These are phyloP conservation scores for Aristolochia californica DNA, from an alignment of 164 flowering plant genomes.

Conservation along the genomic window DNA sequence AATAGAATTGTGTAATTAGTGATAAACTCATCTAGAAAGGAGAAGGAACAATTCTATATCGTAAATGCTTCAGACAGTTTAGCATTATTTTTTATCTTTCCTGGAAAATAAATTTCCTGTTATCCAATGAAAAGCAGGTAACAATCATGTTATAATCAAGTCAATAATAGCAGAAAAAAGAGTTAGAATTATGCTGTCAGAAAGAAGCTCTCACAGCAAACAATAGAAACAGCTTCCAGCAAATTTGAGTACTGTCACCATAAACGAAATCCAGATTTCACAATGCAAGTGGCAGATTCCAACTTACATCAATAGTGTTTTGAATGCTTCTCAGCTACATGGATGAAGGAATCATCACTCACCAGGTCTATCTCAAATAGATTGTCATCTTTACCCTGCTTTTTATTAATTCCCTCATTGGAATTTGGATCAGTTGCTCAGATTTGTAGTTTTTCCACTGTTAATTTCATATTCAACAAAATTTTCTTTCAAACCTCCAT, in stretches of 20 bases:
- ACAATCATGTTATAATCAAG: too few relatives aligned
- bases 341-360: constrained; percentile 7
- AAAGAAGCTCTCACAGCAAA: too few relatives aligned
- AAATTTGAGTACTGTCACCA: not conserved
- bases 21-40: too few relatives aligned
- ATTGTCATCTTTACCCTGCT: constrained; percentile 4
- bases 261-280: not conserved
- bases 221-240: too few relatives aligned
- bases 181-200: too few relatives aligned
- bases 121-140: too few relatives aligned
- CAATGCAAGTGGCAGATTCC: not conserved
- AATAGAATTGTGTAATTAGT: too few relatives aligned
- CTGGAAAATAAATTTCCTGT: too few relatives aligned
- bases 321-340: constrained; percentile 22
- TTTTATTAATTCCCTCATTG: not conserved
- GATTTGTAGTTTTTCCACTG: not conserved
- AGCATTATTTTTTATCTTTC: too few relatives aligned
- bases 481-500: not conserved
- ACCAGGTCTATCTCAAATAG: constrained; percentile 2
- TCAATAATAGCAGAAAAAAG: too few relatives aligned
- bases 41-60: too few relatives aligned
- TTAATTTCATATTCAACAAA: not conserved
- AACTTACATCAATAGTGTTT: constrained; percentile 27
- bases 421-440: not conserved
- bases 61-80: too few relatives aligned